Percentiles rank a stretch among this genome's conserved stretches.
Evolutionary conservation across 805 yeast genomes (phyloP).

Genomic region (Maudiozyma barnettii): DNA sequence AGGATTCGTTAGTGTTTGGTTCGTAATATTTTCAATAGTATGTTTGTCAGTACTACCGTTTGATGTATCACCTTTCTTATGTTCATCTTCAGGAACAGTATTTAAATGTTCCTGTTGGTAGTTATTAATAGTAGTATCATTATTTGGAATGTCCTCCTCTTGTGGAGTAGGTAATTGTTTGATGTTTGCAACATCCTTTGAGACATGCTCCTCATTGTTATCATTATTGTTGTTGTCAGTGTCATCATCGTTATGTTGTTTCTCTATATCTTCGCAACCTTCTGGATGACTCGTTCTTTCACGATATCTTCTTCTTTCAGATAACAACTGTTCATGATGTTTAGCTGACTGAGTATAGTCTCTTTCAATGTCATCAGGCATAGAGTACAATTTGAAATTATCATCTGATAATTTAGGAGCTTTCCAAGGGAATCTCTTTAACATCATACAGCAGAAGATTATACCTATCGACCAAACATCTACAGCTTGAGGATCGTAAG

Average conservation of each 20-base stretch:
- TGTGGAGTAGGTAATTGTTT: conserved; percentile 1
- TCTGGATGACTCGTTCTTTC: conserved; percentile 5
- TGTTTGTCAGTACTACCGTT: too few relatives aligned
- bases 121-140: background rate
- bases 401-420: conserved; percentile 59
- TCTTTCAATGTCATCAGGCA: conserved; percentile 66
- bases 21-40: too few relatives aligned
- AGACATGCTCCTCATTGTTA: background rate
- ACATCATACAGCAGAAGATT: conserved; percentile 78
- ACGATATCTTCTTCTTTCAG: conserved; percentile 32
- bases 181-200: background rate
- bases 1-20: too few relatives aligned
- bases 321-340: conserved; percentile 55
- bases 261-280: conserved; percentile 6
- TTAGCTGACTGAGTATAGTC: conserved; percentile 65
- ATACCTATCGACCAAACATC: conserved; percentile 83
- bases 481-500: conserved; percentile 68
- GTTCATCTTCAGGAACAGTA: background rate
- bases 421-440: conserved; percentile 82
- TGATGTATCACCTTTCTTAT: too few relatives aligned
- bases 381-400: conserved; percentile 55
- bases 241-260: conserved; percentile 7
- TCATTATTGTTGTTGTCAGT: conserved; percentile 1
- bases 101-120: background rate
- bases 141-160: too few relatives aligned